A percentile compares a stretch with the other conserved stretches of the same genome.
These are phyloP conservation scores for Tieghemiomyces parasiticus DNA, from an alignment of 192 early-diverging fungal genomes.

Conservation along the genomic window DNA sequence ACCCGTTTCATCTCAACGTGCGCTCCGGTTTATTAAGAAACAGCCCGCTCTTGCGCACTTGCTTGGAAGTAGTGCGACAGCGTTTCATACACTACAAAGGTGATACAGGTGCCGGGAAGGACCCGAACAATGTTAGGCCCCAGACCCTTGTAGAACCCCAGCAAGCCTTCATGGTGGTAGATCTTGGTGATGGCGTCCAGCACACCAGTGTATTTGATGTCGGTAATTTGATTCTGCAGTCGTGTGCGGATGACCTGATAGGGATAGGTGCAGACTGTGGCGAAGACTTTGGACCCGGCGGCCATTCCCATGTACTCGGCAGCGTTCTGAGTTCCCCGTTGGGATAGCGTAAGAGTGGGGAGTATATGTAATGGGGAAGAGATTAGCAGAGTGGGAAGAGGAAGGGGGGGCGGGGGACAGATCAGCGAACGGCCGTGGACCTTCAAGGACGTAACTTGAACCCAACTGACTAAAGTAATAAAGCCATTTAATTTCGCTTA, in stretches of 20 bases:
- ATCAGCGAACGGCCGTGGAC: no score
- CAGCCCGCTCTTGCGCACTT: no score
- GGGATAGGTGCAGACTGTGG: slow-evolving; percentile 80
- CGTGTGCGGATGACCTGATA: slow-evolving; percentile 82
- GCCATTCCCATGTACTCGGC: slow-evolving; percentile 74
- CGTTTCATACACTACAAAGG: slow-evolving; percentile 92
- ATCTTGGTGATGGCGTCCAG: slow-evolving; percentile 56
- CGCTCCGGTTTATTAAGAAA: no score
- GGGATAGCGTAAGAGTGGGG: no score
- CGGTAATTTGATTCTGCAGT: slow-evolving; percentile 48
- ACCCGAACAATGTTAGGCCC: slow-evolving; percentile 78
- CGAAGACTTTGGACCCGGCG: slow-evolving; percentile 69
- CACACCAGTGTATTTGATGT: slow-evolving; percentile 50
- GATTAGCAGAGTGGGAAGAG: no score
- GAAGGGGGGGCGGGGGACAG: no score
- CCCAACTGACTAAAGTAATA: no score
- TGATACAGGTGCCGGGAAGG: slow-evolving; percentile 83
- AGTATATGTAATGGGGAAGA: no score
- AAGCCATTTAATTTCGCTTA: no score
- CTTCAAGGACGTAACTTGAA: no score
- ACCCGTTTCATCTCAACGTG: no score
- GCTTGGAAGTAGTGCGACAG: slow-evolving; percentile 41
- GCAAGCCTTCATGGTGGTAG: slow-evolving; percentile 50
- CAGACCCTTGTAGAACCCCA: slow-evolving; percentile 86
- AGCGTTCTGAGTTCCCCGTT: slow-evolving; percentile 29